These are phyloP conservation scores for Juglanconis juglandina DNA, from an alignment of 2,329 filamentous ascomycete species.

Conservation along the genomic window DNA sequence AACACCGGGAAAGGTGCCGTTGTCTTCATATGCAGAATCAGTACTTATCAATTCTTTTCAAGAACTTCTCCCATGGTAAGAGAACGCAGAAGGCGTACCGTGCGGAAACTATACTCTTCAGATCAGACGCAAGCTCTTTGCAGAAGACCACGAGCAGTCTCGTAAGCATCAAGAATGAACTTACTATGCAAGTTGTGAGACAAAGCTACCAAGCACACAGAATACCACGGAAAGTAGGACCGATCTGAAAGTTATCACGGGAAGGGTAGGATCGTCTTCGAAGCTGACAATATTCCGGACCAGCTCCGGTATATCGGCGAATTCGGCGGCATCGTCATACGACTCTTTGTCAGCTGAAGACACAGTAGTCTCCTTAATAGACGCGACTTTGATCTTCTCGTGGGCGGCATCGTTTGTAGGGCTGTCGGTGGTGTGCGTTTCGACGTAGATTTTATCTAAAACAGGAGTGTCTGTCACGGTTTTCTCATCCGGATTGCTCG, in stretches of 20 bases:
- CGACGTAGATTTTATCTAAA: neutral
- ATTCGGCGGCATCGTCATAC: constrained; percentile 2
- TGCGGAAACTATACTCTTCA: constrained; percentile 12
- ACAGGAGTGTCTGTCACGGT: neutral
- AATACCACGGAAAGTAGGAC: constrained; percentile 18
- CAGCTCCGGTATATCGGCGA: constrained; percentile 17
- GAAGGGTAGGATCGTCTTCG: constrained; percentile 19
- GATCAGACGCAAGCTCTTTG: neutral
- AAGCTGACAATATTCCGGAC: constrained; percentile 23
- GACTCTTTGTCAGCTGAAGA: constrained; percentile 3
- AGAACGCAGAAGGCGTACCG: neutral
- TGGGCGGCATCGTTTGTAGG: neutral
- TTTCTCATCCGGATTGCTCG: neutral
- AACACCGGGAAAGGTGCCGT: constrained; percentile 20
- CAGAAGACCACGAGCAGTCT: neutral
- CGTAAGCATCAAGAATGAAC: neutral
- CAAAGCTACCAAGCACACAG: constrained; percentile 18
- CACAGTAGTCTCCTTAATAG: neutral
- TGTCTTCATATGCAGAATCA: neutral
- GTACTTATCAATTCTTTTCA: neutral
- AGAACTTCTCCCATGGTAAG: neutral
- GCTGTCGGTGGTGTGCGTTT: neutral
- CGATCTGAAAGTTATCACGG: constrained; percentile 21
- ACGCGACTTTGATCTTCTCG: neutral
- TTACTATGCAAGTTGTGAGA: constrained; percentile 18